Conservation (phyloP, 179 eudicot species). For the Camellia oleifera region DNA sequence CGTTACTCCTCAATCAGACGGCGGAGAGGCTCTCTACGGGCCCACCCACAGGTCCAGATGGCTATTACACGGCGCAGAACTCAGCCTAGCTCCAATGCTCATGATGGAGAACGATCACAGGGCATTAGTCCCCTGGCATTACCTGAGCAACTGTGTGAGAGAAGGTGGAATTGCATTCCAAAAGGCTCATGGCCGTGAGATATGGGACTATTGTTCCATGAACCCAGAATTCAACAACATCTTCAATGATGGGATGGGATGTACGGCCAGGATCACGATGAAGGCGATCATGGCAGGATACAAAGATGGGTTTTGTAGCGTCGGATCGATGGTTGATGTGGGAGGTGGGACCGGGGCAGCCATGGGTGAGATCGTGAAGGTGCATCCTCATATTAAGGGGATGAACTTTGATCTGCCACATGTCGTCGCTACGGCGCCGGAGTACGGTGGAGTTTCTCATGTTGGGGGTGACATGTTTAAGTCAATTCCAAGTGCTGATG, state of each 20-base stretch:
- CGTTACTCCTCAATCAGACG: constrained; percentile 8
- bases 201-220: background rate
- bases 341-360: constrained; percentile 17
- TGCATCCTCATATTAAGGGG: background rate
- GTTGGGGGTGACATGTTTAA: constrained; percentile 18
- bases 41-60: constrained; percentile 30
- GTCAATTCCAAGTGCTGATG: constrained; percentile 13
- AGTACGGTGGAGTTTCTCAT: constrained; percentile 8
- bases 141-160: constrained; percentile 27
- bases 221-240: background rate
- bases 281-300: constrained; percentile 4
- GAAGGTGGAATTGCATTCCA: constrained; percentile 15
- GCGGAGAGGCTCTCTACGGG: constrained; percentile 27
- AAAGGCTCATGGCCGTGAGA: background rate
- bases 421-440: constrained; percentile 11
- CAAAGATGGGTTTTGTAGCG: background rate
- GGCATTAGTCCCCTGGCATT: constrained; percentile 26
- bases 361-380: background rate
- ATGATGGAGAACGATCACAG: constrained; percentile 26
- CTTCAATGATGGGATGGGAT: constrained; percentile 9
- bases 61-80: constrained; percentile 16
- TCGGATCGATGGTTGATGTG: constrained; percentile 14
- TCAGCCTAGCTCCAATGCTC: constrained; percentile 31
- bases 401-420: constrained; percentile 17
- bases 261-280: constrained; percentile 3